Base-by-base conservation (phyloP, 176 grass and related monocot species). In the Luzula sylvatica region DNA sequence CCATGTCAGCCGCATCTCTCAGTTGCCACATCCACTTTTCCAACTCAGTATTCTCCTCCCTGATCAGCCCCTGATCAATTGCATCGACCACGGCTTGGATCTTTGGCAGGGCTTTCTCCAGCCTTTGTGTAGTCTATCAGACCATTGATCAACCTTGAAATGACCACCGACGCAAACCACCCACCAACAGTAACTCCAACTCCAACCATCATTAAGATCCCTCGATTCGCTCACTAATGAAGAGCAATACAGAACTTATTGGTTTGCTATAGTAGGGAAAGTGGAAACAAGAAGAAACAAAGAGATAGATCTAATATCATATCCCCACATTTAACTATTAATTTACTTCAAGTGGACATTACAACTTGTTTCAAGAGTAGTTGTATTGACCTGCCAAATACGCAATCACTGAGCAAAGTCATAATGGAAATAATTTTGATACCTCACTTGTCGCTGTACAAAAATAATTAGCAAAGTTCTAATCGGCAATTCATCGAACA, bases 1-100 rank as follows among this genome's bases (percentile, higher is more conserved):
- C 47, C 7, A 23, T 3, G 7, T 66, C 46, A 2, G 49, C 63
- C 2, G 46, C 63, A 5, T 66, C 63, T 14, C 63, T 52, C 32
- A 68, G 45, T 24, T 67, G 65, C 50, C 30, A 56, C 14, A 30
- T 2, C 65, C 63, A 66, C 1, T 20, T 38, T 8, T 50, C 8
- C 7, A 66, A 17, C 7, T 26, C 5, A 0, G 14, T 2, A n/a
- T 56, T 45, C 12, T 68, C 3, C 2, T 52, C n/a, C n/a, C n/a
- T 35, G 25, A 66, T 48, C 16, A 50, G 46, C 11, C 61, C 44
- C 22, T 51, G 43, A 3, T 66, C 61, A 3, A 55, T 14, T 1
- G 14, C 8, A 0, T 39, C 25, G 27, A 53, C 12, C 30, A 26
- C 23, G 5, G 28, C 30, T 18, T 54, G 29, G 27, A 67, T 52